Evolutionary conservation across 2,329 filamentous ascomycete genomes (phyloP).

Genomic region (Torrubiella hemipterigena): DNA sequence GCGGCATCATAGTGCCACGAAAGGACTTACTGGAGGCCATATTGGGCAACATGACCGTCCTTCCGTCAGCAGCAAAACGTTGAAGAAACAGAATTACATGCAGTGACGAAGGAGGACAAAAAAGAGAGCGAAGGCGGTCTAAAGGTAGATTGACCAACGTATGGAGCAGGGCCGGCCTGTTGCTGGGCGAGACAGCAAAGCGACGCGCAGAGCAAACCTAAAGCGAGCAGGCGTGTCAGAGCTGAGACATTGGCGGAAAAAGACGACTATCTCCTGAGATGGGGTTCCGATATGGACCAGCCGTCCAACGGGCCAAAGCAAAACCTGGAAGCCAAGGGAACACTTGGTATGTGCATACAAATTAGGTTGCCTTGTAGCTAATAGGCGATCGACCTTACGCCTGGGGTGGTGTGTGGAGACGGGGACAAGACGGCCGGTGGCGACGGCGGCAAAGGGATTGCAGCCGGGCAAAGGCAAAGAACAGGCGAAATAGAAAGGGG

Average conservation of each 20-base stretch:
- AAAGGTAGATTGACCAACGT: conserved; percentile 1
- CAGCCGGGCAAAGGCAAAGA: too few relatives aligned
- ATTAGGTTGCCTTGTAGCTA: too few relatives aligned
- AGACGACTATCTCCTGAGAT: too few relatives aligned
- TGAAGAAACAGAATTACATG: conserved; percentile 13
- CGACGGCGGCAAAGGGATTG: too few relatives aligned
- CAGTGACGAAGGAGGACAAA: conserved; percentile 9
- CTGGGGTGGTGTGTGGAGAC: too few relatives aligned
- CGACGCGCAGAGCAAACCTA: conserved; percentile 12
- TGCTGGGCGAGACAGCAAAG: neutral
- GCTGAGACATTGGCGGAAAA: neutral
- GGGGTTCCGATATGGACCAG: too few relatives aligned
- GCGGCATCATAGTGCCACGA: conserved; percentile 23
- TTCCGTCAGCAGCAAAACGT: conserved; percentile 11
- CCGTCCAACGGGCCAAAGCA: too few relatives aligned
- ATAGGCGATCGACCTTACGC: too few relatives aligned
- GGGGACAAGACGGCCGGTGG: too few relatives aligned
- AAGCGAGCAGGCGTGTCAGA: conserved; percentile 4
- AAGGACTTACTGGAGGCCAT: conserved; percentile 36
- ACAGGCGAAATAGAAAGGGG: too few relatives aligned
- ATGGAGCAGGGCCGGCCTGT: conserved; percentile 3
- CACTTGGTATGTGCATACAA: too few relatives aligned
- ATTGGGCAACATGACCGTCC: conserved; percentile 21
- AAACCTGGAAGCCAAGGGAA: too few relatives aligned
- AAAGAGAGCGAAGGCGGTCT: conserved; percentile 11